Conservation (phyloP, 2,329 filamentous ascomycete genomes). For the Colletotrichum magnum region DNA sequence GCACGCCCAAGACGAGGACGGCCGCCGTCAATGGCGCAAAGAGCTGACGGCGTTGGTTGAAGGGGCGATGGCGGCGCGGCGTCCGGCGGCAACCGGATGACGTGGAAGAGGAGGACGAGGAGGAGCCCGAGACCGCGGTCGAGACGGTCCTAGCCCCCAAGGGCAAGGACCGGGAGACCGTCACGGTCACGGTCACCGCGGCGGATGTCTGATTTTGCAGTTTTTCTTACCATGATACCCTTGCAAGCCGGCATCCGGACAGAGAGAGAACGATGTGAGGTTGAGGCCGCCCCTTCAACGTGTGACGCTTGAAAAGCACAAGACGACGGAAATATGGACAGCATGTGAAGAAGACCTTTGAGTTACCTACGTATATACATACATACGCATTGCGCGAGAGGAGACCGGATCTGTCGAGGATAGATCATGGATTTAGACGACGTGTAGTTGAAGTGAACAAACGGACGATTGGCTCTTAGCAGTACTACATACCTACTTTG, state of each 20-base stretch:
- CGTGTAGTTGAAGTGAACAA: slow-evolving; percentile 12
- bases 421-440: slow-evolving; percentile 10
- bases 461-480: background rate
- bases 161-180: slow-evolving; percentile 17
- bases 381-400: too few species aligned
- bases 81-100: slow-evolving; percentile 8
- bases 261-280: background rate
- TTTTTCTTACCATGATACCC: slow-evolving; percentile 40
- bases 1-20: slow-evolving; percentile 23
- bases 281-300: slow-evolving; percentile 41
- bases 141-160: slow-evolving; percentile 22
- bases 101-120: slow-evolving; percentile 15
- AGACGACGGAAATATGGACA: background rate
- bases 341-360: background rate
- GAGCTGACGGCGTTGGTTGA: slow-evolving; percentile 44
- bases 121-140: slow-evolving; percentile 21
- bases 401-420: slow-evolving; percentile 8
- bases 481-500: background rate
- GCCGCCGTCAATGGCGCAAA: slow-evolving; percentile 22
- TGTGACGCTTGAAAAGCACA: slow-evolving; percentile 38
- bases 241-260: slow-evolving; percentile 24
- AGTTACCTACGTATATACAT: background rate
- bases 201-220: slow-evolving; percentile 27
- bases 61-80: slow-evolving; percentile 42
- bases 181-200: slow-evolving; percentile 39